Evolutionary conservation across 2,329 filamentous ascomycete genomes (phyloP).

Genomic region (Pseudogymnoascus sp.): DNA sequence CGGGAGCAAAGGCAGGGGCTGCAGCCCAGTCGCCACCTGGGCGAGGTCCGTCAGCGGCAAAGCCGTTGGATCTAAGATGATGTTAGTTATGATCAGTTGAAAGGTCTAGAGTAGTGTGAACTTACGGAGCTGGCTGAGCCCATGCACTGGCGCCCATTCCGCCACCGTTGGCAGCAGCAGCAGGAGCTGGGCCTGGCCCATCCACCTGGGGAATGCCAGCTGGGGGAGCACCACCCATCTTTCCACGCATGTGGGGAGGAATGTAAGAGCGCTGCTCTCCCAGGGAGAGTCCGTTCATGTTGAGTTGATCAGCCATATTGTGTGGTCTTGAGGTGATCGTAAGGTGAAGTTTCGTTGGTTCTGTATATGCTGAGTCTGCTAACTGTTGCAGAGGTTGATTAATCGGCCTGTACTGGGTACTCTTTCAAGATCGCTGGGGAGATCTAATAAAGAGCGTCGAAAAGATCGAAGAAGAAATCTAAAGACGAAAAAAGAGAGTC

Average conservation of each 20-base stretch:
- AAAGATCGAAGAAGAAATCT: slow-evolving; percentile 20
- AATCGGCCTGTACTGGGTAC: slow-evolving; percentile 3
- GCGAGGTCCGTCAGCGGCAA: slow-evolving; percentile 30
- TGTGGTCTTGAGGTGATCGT: slow-evolving; percentile 16
- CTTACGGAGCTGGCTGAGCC: slow-evolving; percentile 45
- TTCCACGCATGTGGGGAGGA: slow-evolving; percentile 71
- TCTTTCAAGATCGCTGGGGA: slow-evolving; percentile 19
- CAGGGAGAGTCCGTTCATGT: slow-evolving; percentile 69
- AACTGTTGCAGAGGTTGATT: neutral
- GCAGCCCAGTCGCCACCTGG: slow-evolving; percentile 28
- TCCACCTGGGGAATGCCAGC: slow-evolving; percentile 11
- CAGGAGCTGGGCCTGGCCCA: slow-evolving; percentile 6
- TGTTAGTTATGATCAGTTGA: slow-evolving; percentile 4
- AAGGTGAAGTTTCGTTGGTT: slow-evolving; percentile 12
- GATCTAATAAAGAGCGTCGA: slow-evolving; percentile 20
- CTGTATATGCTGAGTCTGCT: neutral
- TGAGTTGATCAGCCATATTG: slow-evolving; percentile 77
- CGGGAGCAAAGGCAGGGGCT: slow-evolving; percentile 32
- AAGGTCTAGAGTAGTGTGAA: slow-evolving; percentile 16
- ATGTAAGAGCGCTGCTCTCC: slow-evolving; percentile 66
- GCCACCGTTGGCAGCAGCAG: slow-evolving; percentile 14
- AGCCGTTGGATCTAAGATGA: slow-evolving; percentile 40
- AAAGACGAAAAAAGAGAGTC: slow-evolving; percentile 25
- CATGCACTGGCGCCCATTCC: slow-evolving; percentile 57
- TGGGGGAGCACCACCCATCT: slow-evolving; percentile 33